These are phyloP conservation scores for Diplogelasinospora grovesii DNA, from an alignment of 495 filamentous ascomycete species.

Conservation along the genomic window DNA sequence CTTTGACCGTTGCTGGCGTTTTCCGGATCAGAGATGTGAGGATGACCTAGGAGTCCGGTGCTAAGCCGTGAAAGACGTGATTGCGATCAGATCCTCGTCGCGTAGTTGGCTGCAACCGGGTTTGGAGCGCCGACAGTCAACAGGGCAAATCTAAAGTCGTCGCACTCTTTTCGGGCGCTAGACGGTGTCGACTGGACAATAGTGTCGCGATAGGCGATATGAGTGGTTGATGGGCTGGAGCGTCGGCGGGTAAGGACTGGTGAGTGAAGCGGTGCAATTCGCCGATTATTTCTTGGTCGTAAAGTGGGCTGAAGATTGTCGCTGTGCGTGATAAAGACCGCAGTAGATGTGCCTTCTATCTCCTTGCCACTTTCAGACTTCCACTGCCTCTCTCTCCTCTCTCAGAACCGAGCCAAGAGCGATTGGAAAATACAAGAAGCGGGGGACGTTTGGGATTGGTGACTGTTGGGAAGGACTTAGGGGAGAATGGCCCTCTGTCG, in stretches of 20 bases:
- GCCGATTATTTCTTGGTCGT: constrained; percentile 18
- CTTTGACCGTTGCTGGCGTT: not conserved
- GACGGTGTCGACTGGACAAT: constrained; percentile 12
- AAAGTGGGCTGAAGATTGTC: constrained; percentile 9
- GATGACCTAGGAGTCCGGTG: no score
- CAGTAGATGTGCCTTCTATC: no score
- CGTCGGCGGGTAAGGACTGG: constrained; percentile 25
- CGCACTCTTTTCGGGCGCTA: constrained; percentile 16
- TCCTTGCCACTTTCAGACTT: not conserved
- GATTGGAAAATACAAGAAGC: constrained; percentile 3
- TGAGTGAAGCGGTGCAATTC: constrained; percentile 24
- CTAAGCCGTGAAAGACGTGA: not conserved
- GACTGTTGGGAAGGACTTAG: constrained; percentile 1
- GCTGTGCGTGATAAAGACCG: constrained; percentile 1
- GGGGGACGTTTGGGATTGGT: constrained; percentile 11
- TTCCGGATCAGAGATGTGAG: no score
- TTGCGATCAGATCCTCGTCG: not conserved
- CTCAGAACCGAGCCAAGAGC: not conserved
- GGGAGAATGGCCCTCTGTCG: constrained; percentile 3
- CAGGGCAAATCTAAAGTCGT: constrained; percentile 3
- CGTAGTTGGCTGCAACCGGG: constrained; percentile 6
- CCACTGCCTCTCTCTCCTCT: not conserved
- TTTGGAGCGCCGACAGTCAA: no score
- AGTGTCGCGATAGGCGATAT: constrained; percentile 21
- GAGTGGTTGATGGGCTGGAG: constrained; percentile 21